A percentile compares a stretch with the other conserved stretches of the same genome.
Conservation (phyloP, 345 rosid species). For the Hypericum androsaemum region DNA sequence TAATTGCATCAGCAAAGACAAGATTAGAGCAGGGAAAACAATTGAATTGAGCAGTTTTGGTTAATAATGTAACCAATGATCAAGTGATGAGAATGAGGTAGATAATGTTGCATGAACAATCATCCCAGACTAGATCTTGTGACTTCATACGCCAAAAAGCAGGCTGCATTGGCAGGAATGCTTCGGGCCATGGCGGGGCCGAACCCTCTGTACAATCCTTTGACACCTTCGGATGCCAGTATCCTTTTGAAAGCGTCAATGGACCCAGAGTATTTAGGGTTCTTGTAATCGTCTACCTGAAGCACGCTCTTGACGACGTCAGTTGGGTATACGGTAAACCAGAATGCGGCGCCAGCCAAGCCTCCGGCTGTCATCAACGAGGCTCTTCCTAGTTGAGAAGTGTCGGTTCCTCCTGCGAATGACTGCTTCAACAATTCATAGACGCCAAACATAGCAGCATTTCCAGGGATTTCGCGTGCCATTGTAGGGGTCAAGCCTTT, state of each 20-base stretch:
- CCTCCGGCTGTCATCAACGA: constrained; percentile 81
- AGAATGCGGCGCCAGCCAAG: constrained; percentile 78
- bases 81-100: constrained; percentile 8
- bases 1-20: too few relatives aligned
- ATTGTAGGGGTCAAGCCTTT: constrained; percentile 89
- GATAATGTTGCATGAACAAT: constrained; percentile 8
- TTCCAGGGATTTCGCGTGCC: constrained; percentile 93
- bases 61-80: not conserved
- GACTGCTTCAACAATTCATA: constrained; percentile 73
- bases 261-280: constrained; percentile 69
- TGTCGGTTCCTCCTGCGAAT: constrained; percentile 81
- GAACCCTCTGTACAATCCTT: constrained; percentile 92
- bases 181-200: constrained; percentile 96
- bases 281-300: constrained; percentile 84
- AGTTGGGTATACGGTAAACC: constrained; percentile 77
- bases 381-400: constrained; percentile 81
- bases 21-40: too few relatives aligned
- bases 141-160: constrained; percentile 90
- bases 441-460: constrained; percentile 78
- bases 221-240: constrained; percentile 65
- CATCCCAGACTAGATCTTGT: constrained; percentile 74
- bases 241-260: constrained; percentile 65
- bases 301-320: constrained; percentile 92
- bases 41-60: too few relatives aligned
- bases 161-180: constrained; percentile 95